Base-by-base conservation (phyloP, 31 red algal species). In the Odonthalia washingtoniensis region DNA sequence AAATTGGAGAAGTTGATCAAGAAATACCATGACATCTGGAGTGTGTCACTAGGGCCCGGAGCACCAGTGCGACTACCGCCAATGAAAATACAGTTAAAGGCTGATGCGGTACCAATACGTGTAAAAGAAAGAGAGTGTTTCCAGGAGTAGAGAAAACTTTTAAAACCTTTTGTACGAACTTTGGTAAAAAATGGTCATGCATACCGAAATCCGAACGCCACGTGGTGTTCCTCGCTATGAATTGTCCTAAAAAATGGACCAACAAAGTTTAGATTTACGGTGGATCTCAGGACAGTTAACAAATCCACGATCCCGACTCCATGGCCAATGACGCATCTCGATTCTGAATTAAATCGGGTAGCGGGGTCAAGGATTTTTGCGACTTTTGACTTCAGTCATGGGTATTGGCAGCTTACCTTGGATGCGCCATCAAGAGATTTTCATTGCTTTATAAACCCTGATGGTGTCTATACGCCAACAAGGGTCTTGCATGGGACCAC, bases 281-380 rank as follows among this genome's bases (percentile, higher is more conserved):
- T 70, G 9, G 66, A 70, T 30, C 28, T 70, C 6, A 6, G 66
- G 9, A 6, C 66, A 70, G 66, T 70, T 21, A 70, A 30, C 33
- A 9, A 12, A 6, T 28, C 12, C n/a, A 70, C 66, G 9, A 12
- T 70, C 27, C 9, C 5, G 66, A 6, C 9, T 33, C 28, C 9
- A 70, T 70, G 9, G 9, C 66, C 66, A 30, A 70, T 70, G 66
- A 12, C 66, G 28, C 9, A 70, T 26, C 33, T 70, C 14, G 66
- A 70, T 6, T 30, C 9, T 33, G 66, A 70, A 26, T 33, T 70
- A 30, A 28, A 70, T 9, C 5, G 28, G 12, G 6, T 70, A 17
- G n/a, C 66, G n/a, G 66, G 28, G 66, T 33, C 12, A 28, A 70
- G 12, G 28, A 33, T 28, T 9, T 70, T 70, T 12, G 6, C 66